Base-by-base conservation (phyloP, 2,329 filamentous ascomycete genomes). In the Clonostachys rosea region DNA sequence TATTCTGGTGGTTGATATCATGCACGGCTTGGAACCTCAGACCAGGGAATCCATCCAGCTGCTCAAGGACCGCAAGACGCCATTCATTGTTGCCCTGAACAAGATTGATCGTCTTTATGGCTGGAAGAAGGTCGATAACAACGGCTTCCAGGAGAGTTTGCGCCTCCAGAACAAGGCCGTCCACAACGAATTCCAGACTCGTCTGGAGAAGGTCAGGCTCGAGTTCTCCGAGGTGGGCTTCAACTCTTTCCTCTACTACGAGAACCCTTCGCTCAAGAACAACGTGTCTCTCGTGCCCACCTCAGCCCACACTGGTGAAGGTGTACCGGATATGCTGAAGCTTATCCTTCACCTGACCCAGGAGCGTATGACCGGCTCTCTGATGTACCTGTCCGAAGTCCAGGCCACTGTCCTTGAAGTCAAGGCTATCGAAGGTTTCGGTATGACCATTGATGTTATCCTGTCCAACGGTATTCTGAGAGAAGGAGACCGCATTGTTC, bases 81-180 rank as follows among this genome's bases (percentile, higher is more conserved):
- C 94, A 6, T 99, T 99, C 74, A 95, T 99, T 57, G 95, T 99
- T 39, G 95, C 95, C 2, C 78, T 99, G 63, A 99, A 99, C 86
- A 99, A 99, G 78, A 97, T 99, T 57, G 94, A 99, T 82, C 91
- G 94, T 81, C 84, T 99, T 14, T 99, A 96, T 65, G 91, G 90
- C 65, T 99, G 95, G 94, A 96, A 96, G 78, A 91, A 92, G 74
- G 90, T 96, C 51, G 91, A 94, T 61, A 96, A 99, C 81, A 99
- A 99, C 65, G 94, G 94, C 50, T 97, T 99, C 81, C 84, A 90
- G 61, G 92, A 97, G 67, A 92, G 87, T 70, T 75, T 99, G 65
- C 82, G 83, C 39, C 78, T 95, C 59, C 94, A 99, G 72, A 95
- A 84, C 74, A 94, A 92, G 73, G 86, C 87, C 45, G 91, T 96